Evolutionary conservation across 805 yeast genomes (phyloP).

Genomic region (Wickerhamiella sergipiensis): DNA sequence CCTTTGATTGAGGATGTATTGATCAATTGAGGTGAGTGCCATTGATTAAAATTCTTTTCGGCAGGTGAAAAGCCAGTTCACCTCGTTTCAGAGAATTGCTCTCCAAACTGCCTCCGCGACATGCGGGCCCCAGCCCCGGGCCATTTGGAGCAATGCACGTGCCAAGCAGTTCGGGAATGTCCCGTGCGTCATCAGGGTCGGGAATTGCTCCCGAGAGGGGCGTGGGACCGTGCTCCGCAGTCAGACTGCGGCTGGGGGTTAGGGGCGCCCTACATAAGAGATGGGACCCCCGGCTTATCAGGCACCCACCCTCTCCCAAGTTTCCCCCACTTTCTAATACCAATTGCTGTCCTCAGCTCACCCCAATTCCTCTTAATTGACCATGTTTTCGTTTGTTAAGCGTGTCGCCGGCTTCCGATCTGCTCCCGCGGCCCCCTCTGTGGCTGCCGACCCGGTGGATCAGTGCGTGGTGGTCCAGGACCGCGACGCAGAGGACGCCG

Average conservation of each 20-base stretch:
- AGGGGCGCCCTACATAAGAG: neutral
- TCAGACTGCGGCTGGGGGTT: neutral
- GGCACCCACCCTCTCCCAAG: neutral
- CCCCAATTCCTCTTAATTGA: neutral
- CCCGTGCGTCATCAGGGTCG: neutral
- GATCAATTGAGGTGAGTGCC: too few relatives aligned
- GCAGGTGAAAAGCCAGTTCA: too few relatives aligned
- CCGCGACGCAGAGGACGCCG: conserved; percentile 26
- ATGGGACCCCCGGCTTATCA: neutral
- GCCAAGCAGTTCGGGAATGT: neutral
- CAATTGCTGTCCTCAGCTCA: neutral
- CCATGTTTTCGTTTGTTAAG: conserved; percentile 2
- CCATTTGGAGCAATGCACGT: neutral
- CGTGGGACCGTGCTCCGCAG: neutral
- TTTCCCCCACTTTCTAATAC: neutral
- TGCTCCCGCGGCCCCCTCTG: neutral
- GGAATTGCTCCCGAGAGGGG: neutral
- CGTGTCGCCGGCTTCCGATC: conserved; percentile 2
- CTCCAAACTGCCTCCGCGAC: too few relatives aligned
- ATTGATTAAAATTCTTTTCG: too few relatives aligned
- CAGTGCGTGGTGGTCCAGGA: conserved; percentile 10
- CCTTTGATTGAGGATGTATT: neutral
- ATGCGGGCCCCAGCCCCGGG: too few relatives aligned
- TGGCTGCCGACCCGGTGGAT: neutral
- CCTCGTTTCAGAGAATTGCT: too few relatives aligned